Conservation (phyloP, 176 grass and related monocot genomes). For the Hsuehochloa calcarea region DNA sequence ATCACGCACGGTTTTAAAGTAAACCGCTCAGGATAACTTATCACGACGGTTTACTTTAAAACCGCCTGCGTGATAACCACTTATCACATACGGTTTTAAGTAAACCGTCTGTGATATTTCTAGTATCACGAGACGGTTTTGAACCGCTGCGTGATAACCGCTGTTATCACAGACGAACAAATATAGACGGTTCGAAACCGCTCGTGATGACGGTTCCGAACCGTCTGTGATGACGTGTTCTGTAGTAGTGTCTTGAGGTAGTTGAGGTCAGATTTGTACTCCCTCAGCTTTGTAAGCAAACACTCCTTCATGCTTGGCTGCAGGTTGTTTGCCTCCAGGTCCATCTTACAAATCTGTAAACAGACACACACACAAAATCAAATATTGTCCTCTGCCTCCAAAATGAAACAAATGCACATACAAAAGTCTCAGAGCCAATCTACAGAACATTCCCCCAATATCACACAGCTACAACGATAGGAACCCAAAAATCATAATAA, state of each 20-base stretch:
- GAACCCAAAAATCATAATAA: neutral
- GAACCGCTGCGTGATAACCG: no score
- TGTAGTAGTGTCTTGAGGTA: slow-evolving; percentile 82
- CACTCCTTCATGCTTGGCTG: slow-evolving; percentile 74
- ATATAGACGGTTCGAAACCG: no score
- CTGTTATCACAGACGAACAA: no score
- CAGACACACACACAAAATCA: neutral
- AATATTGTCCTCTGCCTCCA: neutral
- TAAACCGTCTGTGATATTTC: no score
- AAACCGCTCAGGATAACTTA: no score
- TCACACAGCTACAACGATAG: neutral
- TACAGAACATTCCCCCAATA: neutral
- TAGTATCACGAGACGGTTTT: no score
- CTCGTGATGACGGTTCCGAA: no score
- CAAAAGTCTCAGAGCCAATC: neutral
- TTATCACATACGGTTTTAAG: no score
- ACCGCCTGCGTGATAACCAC: no score
- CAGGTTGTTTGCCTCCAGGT: slow-evolving; percentile 82
- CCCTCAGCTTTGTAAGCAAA: slow-evolving; percentile 79
- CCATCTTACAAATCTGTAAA: slow-evolving; percentile 81
- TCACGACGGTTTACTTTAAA: no score
- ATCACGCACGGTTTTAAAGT: no score
- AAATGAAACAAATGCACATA: neutral
- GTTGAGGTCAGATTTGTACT: slow-evolving; percentile 91
- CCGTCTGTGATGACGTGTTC: no score